Evolutionary conservation across 352 stramenopile species (phyloP).

Genomic region (Discostella stelligera): DNA sequence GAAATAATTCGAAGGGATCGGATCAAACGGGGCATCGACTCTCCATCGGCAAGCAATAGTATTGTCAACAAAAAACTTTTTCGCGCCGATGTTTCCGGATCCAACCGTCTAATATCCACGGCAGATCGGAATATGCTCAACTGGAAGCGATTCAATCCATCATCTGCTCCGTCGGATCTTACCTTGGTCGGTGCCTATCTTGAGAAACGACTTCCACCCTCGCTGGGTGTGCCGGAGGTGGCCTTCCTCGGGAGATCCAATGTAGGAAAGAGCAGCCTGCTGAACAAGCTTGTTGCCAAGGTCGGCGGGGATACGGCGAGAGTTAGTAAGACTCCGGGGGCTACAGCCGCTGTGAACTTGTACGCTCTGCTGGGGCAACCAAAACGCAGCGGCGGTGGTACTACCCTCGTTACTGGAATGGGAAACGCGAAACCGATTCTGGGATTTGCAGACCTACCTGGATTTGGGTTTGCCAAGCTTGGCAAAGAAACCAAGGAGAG

Average conservation of each 20-base stretch:
- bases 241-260: constrained; percentile 82
- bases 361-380: constrained; percentile 60
- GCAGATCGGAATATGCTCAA: constrained; percentile 58
- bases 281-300: constrained; percentile 65
- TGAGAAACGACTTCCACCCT: constrained; percentile 54
- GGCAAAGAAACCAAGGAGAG: constrained; percentile 69
- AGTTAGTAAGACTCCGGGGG: constrained; percentile 79
- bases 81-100: constrained; percentile 44
- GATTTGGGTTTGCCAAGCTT: constrained; percentile 82
- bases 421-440: constrained; percentile 52
- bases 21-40: constrained; percentile 50
- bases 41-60: constrained; percentile 23
- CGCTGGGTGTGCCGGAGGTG: constrained; percentile 70
- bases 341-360: constrained; percentile 76
- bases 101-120: constrained; percentile 54
- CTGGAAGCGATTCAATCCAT: constrained; percentile 73
- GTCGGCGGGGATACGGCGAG: constrained; percentile 42
- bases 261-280: constrained; percentile 79
- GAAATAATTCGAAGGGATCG: constrained; percentile 65
- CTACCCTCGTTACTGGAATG: neutral
- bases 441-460: constrained; percentile 76
- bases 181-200: constrained; percentile 66
- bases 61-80: constrained; percentile 13
- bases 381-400: constrained; percentile 12
- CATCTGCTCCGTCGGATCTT: constrained; percentile 33